Evolutionary conservation across 495 filamentous ascomycete species (phyloP).

Genomic region (Penicillium atrosanguineum): DNA sequence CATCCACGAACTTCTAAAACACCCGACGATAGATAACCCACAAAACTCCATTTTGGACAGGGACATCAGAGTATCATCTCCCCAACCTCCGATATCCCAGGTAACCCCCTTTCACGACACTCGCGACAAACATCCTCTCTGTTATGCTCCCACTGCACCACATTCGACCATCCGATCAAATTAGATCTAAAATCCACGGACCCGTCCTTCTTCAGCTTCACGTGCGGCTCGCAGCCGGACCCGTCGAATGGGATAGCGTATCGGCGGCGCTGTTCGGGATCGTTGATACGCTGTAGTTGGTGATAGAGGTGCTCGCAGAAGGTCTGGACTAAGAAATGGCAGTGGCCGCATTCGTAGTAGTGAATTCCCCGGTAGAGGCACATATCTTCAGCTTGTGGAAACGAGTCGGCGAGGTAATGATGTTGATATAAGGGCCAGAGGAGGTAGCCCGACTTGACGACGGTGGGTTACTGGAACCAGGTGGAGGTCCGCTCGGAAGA

Average conservation of each 20-base stretch:
- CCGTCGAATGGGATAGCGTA: slow-evolving; percentile 9
- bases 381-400: slow-evolving; percentile 3
- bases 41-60: not conserved
- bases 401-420: not conserved
- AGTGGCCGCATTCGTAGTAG: slow-evolving; percentile 18
- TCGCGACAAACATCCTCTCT: slow-evolving; percentile 3
- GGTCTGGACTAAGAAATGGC: slow-evolving; percentile 20
- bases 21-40: too few relatives aligned
- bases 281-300: slow-evolving; percentile 20
- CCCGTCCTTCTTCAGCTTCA: not conserved
- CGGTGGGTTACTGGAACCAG: too few relatives aligned
- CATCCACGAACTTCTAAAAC: too few relatives aligned
- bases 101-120: not conserved
- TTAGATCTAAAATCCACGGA: not conserved
- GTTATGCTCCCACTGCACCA: slow-evolving; percentile 36
- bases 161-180: slow-evolving; percentile 51
- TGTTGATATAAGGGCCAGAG: not conserved
- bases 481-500: too few relatives aligned
- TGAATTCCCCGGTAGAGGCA: slow-evolving; percentile 19
- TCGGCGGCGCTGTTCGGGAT: not conserved
- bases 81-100: not conserved
- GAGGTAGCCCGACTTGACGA: not conserved
- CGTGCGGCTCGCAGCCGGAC: slow-evolving; percentile 11
- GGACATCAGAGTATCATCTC: not conserved
- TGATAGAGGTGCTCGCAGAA: slow-evolving; percentile 18